Evolutionary conservation across 768 basidiomycete species (phyloP), one percentile per base, ranked within the genome.

Genomic region (Mycena floridula): DNA sequence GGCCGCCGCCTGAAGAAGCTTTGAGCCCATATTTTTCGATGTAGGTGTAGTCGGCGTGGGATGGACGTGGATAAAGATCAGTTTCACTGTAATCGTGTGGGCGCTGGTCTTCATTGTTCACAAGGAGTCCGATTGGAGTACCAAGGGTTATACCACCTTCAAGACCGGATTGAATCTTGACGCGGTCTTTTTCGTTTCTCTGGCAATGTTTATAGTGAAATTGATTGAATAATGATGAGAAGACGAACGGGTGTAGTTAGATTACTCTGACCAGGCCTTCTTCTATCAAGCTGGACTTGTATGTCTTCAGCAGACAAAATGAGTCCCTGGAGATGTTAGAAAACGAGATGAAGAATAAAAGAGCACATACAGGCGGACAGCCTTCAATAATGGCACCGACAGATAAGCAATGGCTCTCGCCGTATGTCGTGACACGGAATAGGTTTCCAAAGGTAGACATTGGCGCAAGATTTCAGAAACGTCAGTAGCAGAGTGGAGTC

Each of bases 1-100:
- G 74, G 5, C 96, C 96, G 38, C 96, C 96, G 27, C 96, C 96
- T 48, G 87, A 90, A 73, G 89, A 92, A 1, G 96, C 96, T 71
- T 98, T 98, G 63, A 98, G 65, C 24, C 93, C 93, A 60, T 98
- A 99, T 57, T 99, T 99, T 54, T 91, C 83, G 46, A 98, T 81
- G 65, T 99, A 99, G 13, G 96, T 99, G 63, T 86, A 96, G 63
- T 99, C 96, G 11, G 96, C 96, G 57, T 99, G 96, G 52, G 88
- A 91, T 23, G 96, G 96, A 18, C 96, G 85, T 25, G 96, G 96
- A 71, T 92, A 99, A 43, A 93, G 69, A 60, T 99, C 96, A 0
- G 96, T 98, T 71, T 98, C 96, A 51, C 93, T 84, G 66, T 99
- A 99, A 66, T 99, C 96, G 58, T 97, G 89, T 16, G 96, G 96